Evolutionary conservation across 2,329 filamentous ascomycete species (phyloP).

Genomic region (Ceratocystis smalleyi): DNA sequence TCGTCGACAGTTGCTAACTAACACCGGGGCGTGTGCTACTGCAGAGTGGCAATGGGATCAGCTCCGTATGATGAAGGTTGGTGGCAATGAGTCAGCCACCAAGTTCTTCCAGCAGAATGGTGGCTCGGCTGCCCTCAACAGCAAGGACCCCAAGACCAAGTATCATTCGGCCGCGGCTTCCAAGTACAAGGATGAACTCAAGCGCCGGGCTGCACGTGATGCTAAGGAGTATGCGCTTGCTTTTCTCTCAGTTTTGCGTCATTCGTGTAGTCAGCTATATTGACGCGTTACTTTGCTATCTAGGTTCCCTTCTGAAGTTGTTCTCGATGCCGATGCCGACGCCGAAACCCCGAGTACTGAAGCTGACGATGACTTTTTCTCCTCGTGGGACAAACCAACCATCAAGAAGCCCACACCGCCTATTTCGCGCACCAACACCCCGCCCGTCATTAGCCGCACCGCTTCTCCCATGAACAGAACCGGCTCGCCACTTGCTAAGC

Average conservation of each 20-base stretch:
- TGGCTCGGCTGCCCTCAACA: conserved; percentile 80
- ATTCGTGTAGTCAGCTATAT: not conserved
- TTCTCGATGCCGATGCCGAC: conserved; percentile 56
- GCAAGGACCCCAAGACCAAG: conserved; percentile 94
- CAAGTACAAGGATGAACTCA: conserved; percentile 96
- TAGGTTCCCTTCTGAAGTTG: conserved; percentile 72
- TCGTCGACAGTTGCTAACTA: not conserved
- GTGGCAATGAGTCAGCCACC: conserved; percentile 92
- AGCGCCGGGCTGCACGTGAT: conserved; percentile 68
- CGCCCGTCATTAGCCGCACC: conserved; percentile 63
- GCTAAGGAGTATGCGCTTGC: conserved; percentile 53
- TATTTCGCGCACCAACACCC: conserved; percentile 75
- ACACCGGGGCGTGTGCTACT: not conserved
- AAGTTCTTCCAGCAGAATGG: conserved; percentile 98
- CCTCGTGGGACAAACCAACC: conserved; percentile 93
- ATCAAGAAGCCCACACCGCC: conserved; percentile 95
- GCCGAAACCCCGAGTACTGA: conserved; percentile 69
- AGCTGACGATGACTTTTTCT: conserved; percentile 87
- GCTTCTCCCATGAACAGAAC: conserved; percentile 83
- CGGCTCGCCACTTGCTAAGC: conserved; percentile 61
- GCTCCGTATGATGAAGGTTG: conserved; percentile 91
- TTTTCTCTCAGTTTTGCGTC: conserved; percentile 13
- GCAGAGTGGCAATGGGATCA: conserved; percentile 98
- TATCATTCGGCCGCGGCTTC: conserved; percentile 85
- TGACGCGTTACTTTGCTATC: not conserved